phyloP scores from a whole-genome alignment of 352 stramenopile species.

The Globisporangium parvum region DNA sequence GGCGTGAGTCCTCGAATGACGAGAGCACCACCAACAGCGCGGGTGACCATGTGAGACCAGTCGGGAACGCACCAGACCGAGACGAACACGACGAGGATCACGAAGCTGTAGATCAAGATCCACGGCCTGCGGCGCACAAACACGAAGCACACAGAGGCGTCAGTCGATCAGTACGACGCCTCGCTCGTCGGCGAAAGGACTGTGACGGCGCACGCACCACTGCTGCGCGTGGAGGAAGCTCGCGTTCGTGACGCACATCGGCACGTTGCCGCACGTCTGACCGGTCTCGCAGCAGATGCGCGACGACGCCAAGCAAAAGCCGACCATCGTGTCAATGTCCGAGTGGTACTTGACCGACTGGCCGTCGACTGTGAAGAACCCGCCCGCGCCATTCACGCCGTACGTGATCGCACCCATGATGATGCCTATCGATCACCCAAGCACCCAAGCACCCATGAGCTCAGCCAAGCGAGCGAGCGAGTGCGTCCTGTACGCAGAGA shows the following conservation, averaged over 20 bases:
- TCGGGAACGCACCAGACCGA: conserved; percentile 55
- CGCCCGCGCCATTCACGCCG: conserved; percentile 52
- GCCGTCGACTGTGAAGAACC: conserved; percentile 83
- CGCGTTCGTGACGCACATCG: conserved; percentile 34
- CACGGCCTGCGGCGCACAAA: conserved; percentile 39
- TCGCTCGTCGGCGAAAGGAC: too few species aligned
- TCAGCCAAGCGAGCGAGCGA: background rate
- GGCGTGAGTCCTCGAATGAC: too few species aligned
- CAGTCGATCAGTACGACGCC: background rate
- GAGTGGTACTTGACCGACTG: conserved; percentile 75
- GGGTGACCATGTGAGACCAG: too few species aligned
- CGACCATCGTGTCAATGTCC: conserved; percentile 58
- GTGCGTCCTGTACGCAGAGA: background rate
- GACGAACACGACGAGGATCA: conserved; percentile 79
- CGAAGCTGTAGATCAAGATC: conserved; percentile 85
- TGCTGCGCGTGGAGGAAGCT: conserved; percentile 78
- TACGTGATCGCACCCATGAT: conserved; percentile 77
- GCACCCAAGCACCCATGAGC: background rate
- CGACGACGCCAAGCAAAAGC: conserved; percentile 81
- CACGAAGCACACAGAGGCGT: background rate
- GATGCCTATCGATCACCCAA: conserved; percentile 29
- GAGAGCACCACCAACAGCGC: background rate
- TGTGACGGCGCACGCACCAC: conserved; percentile 27
- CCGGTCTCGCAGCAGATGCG: conserved; percentile 64
- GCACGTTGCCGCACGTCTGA: conserved; percentile 35